phyloP scores from a whole-genome alignment of 805 yeast species.

The Wickerhamomyces subpelliculosus region DNA sequence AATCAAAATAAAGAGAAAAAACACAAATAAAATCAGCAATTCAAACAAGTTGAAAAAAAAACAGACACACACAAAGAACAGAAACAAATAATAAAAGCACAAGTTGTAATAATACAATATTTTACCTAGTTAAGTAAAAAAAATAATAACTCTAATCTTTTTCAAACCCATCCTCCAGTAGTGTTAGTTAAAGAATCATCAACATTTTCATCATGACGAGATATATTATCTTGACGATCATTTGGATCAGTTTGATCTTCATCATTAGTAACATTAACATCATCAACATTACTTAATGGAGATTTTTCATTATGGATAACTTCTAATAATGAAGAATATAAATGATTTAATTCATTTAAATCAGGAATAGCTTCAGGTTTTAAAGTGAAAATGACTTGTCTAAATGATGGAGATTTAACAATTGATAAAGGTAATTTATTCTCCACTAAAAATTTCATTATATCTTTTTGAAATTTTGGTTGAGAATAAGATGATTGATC shows the following conservation, averaged over 20 bases:
- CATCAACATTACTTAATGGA: background rate
- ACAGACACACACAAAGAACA: background rate
- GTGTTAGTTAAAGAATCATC: slow-evolving; percentile 3
- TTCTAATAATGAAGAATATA: slow-evolving; percentile 39
- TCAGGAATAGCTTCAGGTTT: slow-evolving; percentile 41
- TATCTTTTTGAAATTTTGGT: slow-evolving; percentile 42
- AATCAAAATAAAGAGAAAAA: background rate
- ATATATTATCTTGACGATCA: background rate
- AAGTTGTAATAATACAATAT: background rate
- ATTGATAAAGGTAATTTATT: slow-evolving; percentile 41
- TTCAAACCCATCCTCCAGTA: slow-evolving; percentile 2
- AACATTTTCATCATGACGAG: slow-evolving; percentile 1
- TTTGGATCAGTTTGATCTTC: no score
- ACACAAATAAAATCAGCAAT: background rate
- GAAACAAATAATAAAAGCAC: background rate
- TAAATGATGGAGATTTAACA: slow-evolving; percentile 44
- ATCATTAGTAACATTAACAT: background rate
- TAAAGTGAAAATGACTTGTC: slow-evolving; percentile 43
- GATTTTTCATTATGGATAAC: slow-evolving; percentile 23
- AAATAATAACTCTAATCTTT: background rate
- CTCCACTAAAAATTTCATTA: slow-evolving; percentile 44
- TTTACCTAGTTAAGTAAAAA: background rate
- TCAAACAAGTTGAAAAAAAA: background rate
- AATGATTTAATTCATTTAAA: slow-evolving; percentile 36
- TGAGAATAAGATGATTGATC: slow-evolving; percentile 39